Evolutionary conservation across 1,284 basidiomycete species (phyloP).

Genomic region (Microbotryum lychnidis-dioicae): DNA sequence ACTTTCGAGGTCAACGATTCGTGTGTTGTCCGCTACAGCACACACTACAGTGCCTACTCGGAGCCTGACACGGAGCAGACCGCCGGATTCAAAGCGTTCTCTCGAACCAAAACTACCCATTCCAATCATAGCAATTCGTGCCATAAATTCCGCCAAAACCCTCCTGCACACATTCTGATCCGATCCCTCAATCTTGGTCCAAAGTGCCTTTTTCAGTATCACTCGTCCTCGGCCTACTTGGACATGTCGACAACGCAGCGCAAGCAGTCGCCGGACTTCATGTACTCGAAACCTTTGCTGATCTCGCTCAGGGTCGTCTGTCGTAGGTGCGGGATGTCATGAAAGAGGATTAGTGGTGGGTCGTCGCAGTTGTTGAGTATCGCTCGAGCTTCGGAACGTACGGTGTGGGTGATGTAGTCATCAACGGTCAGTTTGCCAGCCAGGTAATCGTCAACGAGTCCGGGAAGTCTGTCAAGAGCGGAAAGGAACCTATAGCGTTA

Average conservation of each 20-base stretch:
- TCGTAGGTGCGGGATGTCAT: not conserved
- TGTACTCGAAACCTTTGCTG: slow-evolving; percentile 43
- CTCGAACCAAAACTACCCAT: too few relatives aligned
- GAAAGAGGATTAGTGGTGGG: not conserved
- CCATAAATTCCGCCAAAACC: too few relatives aligned
- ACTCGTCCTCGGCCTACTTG: slow-evolving; percentile 1
- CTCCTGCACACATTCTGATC: too few relatives aligned
- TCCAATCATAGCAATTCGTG: too few relatives aligned
- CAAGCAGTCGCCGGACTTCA: slow-evolving; percentile 42
- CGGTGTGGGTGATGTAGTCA: slow-evolving; percentile 43
- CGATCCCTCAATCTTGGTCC: too few relatives aligned
- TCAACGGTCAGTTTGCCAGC: slow-evolving; percentile 39
- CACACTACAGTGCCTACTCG: too few relatives aligned
- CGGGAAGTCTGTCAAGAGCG: slow-evolving; percentile 24
- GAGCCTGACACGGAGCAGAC: too few relatives aligned
- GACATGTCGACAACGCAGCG: slow-evolving; percentile 37
- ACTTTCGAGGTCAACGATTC: too few relatives aligned
- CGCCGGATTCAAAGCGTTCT: too few relatives aligned
- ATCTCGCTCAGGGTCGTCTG: slow-evolving; percentile 37
- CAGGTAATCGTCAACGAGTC: slow-evolving; percentile 36
- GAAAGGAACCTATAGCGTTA: not conserved
- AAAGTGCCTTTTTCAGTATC: too few relatives aligned
- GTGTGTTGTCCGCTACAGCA: too few relatives aligned
- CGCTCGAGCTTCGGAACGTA: slow-evolving; percentile 30
- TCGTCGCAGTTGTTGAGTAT: not conserved